Evolutionary conservation across 139 green algal species (phyloP).

Genomic region (Coelastrella sp.): DNA sequence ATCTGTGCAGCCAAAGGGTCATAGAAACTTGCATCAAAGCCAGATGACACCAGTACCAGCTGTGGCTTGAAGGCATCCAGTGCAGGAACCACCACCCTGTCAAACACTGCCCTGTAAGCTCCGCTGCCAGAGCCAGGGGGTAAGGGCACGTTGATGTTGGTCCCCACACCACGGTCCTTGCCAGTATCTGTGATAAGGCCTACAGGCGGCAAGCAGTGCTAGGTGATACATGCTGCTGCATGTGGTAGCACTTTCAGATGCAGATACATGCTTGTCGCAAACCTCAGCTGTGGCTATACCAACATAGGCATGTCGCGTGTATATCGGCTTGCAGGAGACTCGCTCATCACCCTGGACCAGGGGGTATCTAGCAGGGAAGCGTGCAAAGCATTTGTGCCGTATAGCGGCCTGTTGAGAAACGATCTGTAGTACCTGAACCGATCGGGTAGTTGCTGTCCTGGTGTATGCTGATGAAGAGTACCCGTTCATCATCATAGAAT

Average conservation of each 20-base stretch:
- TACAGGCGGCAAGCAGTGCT: not conserved
- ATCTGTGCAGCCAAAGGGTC: conserved; percentile 62
- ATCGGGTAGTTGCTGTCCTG: conserved; percentile 70
- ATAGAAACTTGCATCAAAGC: conserved; percentile 62
- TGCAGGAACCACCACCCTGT: conserved; percentile 66
- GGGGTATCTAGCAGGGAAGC: not conserved
- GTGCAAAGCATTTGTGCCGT: not conserved
- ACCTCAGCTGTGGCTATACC: not conserved
- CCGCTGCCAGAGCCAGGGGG: conserved; percentile 64
- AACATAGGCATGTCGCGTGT: not conserved
- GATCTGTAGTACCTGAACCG: conserved; percentile 45
- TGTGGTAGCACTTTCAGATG: not conserved
- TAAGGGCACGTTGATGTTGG: conserved; percentile 80
- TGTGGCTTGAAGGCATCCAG: conserved; percentile 78
- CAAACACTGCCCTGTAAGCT: conserved; percentile 63
- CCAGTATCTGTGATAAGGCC: conserved; percentile 65
- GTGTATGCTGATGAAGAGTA: conserved; percentile 84
- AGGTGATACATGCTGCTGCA: not conserved
- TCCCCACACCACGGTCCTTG: conserved; percentile 68
- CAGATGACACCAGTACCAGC: conserved; percentile 71
- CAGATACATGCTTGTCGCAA: not conserved
- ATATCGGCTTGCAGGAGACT: no score
- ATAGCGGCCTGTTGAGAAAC: not conserved
- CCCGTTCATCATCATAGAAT: conserved; percentile 70
- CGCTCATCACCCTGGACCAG: no score